Conservation (phyloP, 805 yeast genomes). For the Candida alai region DNA sequence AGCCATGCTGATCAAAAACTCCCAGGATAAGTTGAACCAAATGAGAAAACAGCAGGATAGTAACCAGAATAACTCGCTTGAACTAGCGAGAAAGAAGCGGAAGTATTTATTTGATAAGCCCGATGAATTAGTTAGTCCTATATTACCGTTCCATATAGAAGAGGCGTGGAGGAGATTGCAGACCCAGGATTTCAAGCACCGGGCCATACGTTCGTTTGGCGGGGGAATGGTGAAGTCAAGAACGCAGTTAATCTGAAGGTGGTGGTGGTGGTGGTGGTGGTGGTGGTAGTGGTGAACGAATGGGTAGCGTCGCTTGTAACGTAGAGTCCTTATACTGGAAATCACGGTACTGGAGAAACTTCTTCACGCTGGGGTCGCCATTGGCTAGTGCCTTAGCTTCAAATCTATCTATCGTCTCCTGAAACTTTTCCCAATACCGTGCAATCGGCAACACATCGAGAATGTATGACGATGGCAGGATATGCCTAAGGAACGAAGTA, state of each 20-base stretch:
- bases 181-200: constrained; percentile 49
- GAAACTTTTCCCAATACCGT: constrained; percentile 33
- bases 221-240: constrained; percentile 60
- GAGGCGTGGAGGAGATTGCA: constrained; percentile 89
- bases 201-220: constrained; percentile 64
- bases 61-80: constrained; percentile 20
- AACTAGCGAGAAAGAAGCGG: constrained; percentile 25
- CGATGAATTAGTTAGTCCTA: constrained; percentile 75
- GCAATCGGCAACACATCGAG: constrained; percentile 31
- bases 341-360: constrained; percentile 31
- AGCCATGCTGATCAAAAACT: constrained; percentile 74
- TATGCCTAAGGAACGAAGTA: constrained; percentile 24
- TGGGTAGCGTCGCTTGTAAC: constrained; percentile 3
- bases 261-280: too few relatives aligned
- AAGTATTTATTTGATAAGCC: constrained; percentile 82
- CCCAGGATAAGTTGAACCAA: constrained; percentile 52
- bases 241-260: constrained; percentile 47
- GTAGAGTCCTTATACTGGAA: constrained; percentile 21
- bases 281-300: too few relatives aligned
- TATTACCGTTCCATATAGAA: constrained; percentile 73
- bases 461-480: constrained; percentile 22
- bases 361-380: constrained; percentile 20
- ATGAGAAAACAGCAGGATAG: constrained; percentile 26
- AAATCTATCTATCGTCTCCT: constrained; percentile 19
- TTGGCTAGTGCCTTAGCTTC: constrained; percentile 16